phyloP scores from a whole-genome alignment of 176 grass and related monocot genomes.

The Poa pratensis region DNA sequence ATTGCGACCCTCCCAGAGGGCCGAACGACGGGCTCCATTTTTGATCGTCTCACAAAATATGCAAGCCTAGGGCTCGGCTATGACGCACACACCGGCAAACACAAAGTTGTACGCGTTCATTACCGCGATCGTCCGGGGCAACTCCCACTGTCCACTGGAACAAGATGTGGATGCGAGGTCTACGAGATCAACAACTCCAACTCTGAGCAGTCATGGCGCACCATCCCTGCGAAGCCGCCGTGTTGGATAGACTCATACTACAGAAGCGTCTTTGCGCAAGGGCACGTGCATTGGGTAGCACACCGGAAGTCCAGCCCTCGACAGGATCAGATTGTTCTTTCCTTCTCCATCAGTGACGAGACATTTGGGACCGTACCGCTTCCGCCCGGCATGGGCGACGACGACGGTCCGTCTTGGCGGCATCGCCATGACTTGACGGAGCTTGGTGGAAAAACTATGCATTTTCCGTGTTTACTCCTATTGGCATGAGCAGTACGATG shows the following conservation, averaged over 20 bases:
- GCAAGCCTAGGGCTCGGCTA: constrained; percentile 29
- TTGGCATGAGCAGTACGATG: not conserved
- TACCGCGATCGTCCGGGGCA: not conserved
- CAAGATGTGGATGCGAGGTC: constrained; percentile 17
- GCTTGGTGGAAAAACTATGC: not conserved
- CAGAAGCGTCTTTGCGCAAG: not conserved
- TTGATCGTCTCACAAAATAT: not conserved
- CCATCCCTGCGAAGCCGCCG: not conserved
- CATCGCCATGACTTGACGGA: not conserved
- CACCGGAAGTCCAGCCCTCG: not conserved
- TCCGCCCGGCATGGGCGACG: not conserved
- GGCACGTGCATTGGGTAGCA: constrained; percentile 9
- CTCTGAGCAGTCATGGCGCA: not conserved
- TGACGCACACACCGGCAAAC: constrained; percentile 9
- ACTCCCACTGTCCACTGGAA: not conserved
- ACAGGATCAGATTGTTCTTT: not conserved
- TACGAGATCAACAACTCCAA: not conserved
- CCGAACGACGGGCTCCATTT: not conserved
- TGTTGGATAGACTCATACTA: not conserved
- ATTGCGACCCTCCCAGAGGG: not conserved
- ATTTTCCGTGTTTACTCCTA: not conserved
- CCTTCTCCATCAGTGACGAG: constrained; percentile 6
- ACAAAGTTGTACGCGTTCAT: constrained; percentile 23
- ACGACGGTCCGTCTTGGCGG: not conserved
- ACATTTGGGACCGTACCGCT: not conserved